Base-by-base conservation (phyloP, 805 yeast genomes). In the Metschnikowia santaceciliae region DNA sequence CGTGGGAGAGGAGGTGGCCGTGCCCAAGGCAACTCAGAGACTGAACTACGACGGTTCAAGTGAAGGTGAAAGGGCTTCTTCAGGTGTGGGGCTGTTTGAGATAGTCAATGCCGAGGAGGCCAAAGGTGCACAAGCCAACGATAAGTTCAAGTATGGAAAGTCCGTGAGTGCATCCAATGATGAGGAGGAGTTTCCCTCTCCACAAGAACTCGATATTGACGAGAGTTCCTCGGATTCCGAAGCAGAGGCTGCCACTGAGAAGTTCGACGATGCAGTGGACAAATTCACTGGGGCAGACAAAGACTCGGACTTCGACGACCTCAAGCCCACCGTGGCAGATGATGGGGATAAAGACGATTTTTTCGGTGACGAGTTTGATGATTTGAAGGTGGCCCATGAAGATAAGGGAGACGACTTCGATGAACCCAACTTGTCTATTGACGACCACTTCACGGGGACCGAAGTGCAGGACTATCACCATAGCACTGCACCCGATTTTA, bases 101-200 rank as follows among this genome's bases (percentile, higher is more conserved):
- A 67, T 80, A 48, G 82, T 80, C 6, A 74, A 75, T 54, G 77
- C 78, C 40, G 80, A 77, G 14, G 82, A 78, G n/a, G 76, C 69
- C 6, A 64, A 59, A 49, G 63, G 60, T n/a, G 22, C 34, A 15
- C 44, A 26, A 10, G 30, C 17, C 17, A 15, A 11, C 8, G 26
- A 42, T 13, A 32, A 17, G 14, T 32, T 14, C 37, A 32, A 42
- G 36, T 42, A 15, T 10, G 43, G 22, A 40, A 26, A 40, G 34
- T 34, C 20, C 2, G 14, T 15, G 8, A 13, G 6, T 1, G 10
- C 7, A 10, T 6, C 19, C 73, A 68, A 45, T 14, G n/a, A 34
- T 13, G 38, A 14, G 5, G 76, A 74, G 13, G 88, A 83, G 55
- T 83, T 83, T 57, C 87, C 88, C 10, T 85, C 88, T 30, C 79